Evolutionary conservation across 768 basidiomycete genomes (phyloP).

Genomic region (Chiua virens): DNA sequence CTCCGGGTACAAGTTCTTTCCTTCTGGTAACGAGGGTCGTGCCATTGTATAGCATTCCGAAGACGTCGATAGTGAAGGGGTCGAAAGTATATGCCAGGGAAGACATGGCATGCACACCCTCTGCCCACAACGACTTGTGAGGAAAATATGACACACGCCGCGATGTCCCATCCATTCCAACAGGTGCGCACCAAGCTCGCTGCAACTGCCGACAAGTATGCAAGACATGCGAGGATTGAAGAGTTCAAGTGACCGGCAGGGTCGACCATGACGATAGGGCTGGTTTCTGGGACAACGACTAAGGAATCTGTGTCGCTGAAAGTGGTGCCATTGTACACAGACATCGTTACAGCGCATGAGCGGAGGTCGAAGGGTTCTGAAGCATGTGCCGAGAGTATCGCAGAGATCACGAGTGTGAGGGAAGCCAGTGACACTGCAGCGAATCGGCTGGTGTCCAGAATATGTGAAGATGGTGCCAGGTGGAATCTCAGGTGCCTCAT

Average conservation of each 20-base stretch:
- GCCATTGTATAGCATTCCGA: conserved; percentile 17
- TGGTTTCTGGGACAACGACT: conserved; percentile 17
- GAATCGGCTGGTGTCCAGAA: conserved; percentile 24
- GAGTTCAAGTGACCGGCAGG: conserved; percentile 26
- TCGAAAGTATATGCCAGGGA: conserved; percentile 32
- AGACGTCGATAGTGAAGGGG: conserved; percentile 20
- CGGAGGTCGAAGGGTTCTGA: conserved; percentile 8
- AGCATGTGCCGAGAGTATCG: conserved; percentile 19
- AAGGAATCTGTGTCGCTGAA: conserved; percentile 8
- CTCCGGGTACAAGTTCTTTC: conserved; percentile 31
- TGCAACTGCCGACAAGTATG: conserved; percentile 21
- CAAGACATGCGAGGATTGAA: conserved; percentile 31
- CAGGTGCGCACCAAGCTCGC: conserved; percentile 25
- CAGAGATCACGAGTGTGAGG: conserved; percentile 16
- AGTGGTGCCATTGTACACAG: conserved; percentile 3
- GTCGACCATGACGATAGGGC: conserved; percentile 19
- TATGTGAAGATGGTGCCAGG: conserved; percentile 14
- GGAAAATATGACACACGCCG: conserved; percentile 32
- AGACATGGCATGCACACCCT: conserved; percentile 24
- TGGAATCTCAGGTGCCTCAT: conserved; percentile 15
- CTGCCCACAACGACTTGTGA: conserved; percentile 27
- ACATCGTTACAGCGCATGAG: conserved; percentile 11
- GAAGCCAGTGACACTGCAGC: conserved; percentile 17
- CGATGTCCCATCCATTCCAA: conserved; percentile 35
- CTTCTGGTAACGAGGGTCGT: conserved; percentile 21